A percentile compares a stretch with the other conserved stretches of the same genome.
phyloP scores from a whole-genome alignment of 164 flowering plant species.

The Sextonia rubra region DNA sequence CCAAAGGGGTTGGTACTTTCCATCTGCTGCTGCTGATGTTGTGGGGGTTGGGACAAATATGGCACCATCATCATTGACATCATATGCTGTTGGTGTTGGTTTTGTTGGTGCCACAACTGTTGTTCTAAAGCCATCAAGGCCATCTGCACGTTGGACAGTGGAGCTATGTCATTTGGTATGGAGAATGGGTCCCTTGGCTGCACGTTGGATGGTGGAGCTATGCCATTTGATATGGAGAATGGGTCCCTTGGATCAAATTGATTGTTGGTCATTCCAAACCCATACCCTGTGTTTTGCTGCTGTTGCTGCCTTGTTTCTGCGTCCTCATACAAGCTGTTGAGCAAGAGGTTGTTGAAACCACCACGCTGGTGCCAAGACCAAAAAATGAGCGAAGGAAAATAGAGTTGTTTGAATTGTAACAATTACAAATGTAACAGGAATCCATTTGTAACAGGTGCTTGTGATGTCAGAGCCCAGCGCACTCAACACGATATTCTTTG shows the following conservation, averaged over 20 bases:
- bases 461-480: too few species aligned
- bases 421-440: background rate
- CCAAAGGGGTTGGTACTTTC: constrained; percentile 65
- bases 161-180: constrained; percentile 60
- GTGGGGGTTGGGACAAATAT: constrained; percentile 27
- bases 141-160: constrained; percentile 81
- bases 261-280: constrained; percentile 31
- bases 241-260: constrained; percentile 63
- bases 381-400: background rate
- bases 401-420: background rate
- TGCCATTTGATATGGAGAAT: constrained; percentile 54
- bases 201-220: constrained; percentile 73
- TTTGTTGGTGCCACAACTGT: constrained; percentile 26
- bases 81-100: constrained; percentile 48
- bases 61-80: constrained; percentile 24
- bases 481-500: too few species aligned
- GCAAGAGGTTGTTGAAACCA: constrained; percentile 78
- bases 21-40: constrained; percentile 42
- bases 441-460: too few species aligned
- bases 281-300: constrained; percentile 47
- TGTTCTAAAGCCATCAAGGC: constrained; percentile 55
- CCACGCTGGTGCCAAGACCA: constrained; percentile 52
- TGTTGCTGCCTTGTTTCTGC: constrained; percentile 52
- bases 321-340: constrained; percentile 89
- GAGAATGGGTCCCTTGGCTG: constrained; percentile 70